Conservation (phyloP, 2,329 filamentous ascomycete genomes). For the Aspergillus ochraceus region DNA sequence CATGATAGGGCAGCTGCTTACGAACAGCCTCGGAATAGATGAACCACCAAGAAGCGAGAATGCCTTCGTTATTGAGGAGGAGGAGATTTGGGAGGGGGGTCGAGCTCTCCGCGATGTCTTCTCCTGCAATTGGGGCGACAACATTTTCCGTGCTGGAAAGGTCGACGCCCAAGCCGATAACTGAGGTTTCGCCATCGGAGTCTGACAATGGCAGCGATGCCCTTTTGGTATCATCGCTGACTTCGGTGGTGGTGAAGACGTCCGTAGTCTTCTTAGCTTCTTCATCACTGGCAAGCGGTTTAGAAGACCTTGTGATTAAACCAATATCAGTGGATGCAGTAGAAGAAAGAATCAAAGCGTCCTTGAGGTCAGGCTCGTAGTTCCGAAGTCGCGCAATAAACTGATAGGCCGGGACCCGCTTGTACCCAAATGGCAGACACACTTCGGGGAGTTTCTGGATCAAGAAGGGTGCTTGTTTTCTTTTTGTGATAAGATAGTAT, state of each 20-base stretch:
- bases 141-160: slow-evolving; percentile 81
- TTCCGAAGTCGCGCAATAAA: slow-evolving; percentile 74
- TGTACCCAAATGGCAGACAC: slow-evolving; percentile 68
- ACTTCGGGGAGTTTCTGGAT: slow-evolving; percentile 76
- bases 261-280: slow-evolving; percentile 61
- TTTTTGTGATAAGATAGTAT: slow-evolving; percentile 78
- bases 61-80: slow-evolving; percentile 83
- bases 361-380: slow-evolving; percentile 77
- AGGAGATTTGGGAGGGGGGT: slow-evolving; percentile 81
- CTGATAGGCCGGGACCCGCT: slow-evolving; percentile 70
- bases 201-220: slow-evolving; percentile 74
- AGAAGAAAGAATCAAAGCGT: slow-evolving; percentile 78
- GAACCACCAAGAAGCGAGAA: slow-evolving; percentile 86
- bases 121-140: slow-evolving; percentile 70
- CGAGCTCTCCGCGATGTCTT: slow-evolving; percentile 76
- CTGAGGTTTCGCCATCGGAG: slow-evolving; percentile 66
- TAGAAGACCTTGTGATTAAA: slow-evolving; percentile 71
- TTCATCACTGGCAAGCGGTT: slow-evolving; percentile 62
- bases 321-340: slow-evolving; percentile 79
- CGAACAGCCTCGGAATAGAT: slow-evolving; percentile 85
- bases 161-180: slow-evolving; percentile 79
- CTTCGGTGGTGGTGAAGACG: slow-evolving; percentile 60
- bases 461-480: slow-evolving; percentile 60
- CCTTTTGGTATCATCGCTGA: slow-evolving; percentile 73
- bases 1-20: slow-evolving; percentile 70